These are phyloP conservation scores for Linnemannia elongata DNA, from an alignment of 192 early-diverging fungal species.

Conservation along the genomic window DNA sequence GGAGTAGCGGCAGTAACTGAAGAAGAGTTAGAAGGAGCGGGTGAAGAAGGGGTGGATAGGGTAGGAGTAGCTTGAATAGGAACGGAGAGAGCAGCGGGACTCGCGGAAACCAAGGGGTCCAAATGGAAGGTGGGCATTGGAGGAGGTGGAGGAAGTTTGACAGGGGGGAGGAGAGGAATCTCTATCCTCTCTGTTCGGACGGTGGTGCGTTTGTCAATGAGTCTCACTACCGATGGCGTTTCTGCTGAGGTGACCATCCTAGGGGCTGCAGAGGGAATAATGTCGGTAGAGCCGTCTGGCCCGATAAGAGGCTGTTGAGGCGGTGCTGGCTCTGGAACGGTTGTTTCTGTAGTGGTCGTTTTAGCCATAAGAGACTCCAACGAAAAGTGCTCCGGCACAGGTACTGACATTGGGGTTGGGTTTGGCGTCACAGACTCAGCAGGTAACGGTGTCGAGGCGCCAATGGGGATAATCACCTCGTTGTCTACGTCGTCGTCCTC, in stretches of 20 bases:
- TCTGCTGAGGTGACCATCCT: slow-evolving; percentile 16
- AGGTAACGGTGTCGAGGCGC: neutral
- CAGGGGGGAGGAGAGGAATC: neutral
- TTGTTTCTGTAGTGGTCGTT: neutral
- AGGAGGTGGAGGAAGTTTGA: slow-evolving; percentile 9
- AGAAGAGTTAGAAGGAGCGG: neutral
- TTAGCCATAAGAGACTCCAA: neutral
- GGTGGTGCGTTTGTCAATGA: slow-evolving; percentile 13
- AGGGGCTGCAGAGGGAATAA: slow-evolving; percentile 4
- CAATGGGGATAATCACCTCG: neutral
- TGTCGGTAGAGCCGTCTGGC: slow-evolving; percentile 14
- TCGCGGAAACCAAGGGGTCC: slow-evolving; percentile 1
- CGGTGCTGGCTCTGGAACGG: neutral
- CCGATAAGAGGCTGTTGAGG: slow-evolving; percentile 5
- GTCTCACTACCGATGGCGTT: neutral
- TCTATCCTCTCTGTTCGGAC: slow-evolving; percentile 13
- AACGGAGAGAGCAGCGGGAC: neutral
- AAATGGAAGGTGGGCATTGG: slow-evolving; percentile 19
- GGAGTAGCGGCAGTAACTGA: neutral
- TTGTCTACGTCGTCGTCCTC: slow-evolving; percentile 17
- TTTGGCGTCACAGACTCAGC: neutral
- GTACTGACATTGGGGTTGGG: neutral
- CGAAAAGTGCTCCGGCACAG: neutral
- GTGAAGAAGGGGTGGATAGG: neutral
- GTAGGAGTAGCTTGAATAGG: slow-evolving; percentile 1